phyloP scores from a whole-genome alignment of 2,329 filamentous ascomycete species.

The Sarocladium oryzae region DNA sequence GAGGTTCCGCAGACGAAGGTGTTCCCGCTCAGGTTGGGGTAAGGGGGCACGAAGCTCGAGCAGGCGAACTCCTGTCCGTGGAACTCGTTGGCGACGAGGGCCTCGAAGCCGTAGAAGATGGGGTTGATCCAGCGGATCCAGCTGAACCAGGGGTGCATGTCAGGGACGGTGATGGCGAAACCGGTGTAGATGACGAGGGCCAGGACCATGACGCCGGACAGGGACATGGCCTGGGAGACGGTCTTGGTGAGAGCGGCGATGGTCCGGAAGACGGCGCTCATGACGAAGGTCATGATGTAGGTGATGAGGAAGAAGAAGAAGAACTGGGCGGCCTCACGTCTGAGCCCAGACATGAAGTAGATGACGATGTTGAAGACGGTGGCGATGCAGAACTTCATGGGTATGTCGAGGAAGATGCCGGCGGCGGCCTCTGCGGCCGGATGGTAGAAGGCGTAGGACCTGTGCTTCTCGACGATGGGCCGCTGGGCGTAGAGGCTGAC shows the following conservation, averaged over 20 bases:
- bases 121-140: slow-evolving; percentile 75
- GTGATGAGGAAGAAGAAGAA: slow-evolving; percentile 71
- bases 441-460: slow-evolving; percentile 44
- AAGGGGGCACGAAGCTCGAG: slow-evolving; percentile 40
- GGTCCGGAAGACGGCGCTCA: slow-evolving; percentile 71
- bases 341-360: slow-evolving; percentile 49
- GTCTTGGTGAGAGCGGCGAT: slow-evolving; percentile 66
- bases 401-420: slow-evolving; percentile 47
- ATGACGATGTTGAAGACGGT: slow-evolving; percentile 48
- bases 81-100: slow-evolving; percentile 68
- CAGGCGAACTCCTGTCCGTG: slow-evolving; percentile 52
- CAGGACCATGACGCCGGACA: slow-evolving; percentile 49
- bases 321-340: slow-evolving; percentile 58
- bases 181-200: slow-evolving; percentile 56
- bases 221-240: slow-evolving; percentile 48
- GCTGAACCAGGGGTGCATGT: slow-evolving; percentile 67
- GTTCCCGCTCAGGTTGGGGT: slow-evolving; percentile 30
- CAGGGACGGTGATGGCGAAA: slow-evolving; percentile 41
- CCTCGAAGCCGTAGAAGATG: slow-evolving; percentile 68
- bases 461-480: slow-evolving; percentile 43
- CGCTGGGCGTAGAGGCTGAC: slow-evolving; percentile 36
- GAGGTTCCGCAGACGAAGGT: slow-evolving; percentile 47
- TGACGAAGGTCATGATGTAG: slow-evolving; percentile 61
- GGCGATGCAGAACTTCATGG: slow-evolving; percentile 47
- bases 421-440: slow-evolving; percentile 48